These are phyloP conservation scores for Cokeromyces recurvatus DNA, from an alignment of 371 early-diverging fungal genomes.

Conservation along the genomic window DNA sequence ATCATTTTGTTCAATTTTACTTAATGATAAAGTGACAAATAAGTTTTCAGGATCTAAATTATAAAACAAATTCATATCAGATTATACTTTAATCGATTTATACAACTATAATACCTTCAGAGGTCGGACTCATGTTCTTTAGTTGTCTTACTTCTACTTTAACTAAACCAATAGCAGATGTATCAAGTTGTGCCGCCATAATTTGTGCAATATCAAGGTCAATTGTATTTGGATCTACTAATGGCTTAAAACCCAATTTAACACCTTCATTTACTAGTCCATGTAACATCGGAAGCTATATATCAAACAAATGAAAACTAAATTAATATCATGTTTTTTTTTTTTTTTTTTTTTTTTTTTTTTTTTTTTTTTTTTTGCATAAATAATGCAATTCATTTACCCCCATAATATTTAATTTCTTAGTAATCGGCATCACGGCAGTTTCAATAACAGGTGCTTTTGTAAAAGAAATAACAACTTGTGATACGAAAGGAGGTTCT, in stretches of 20 bases:
- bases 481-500: slow-evolving; percentile 28
- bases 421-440: slow-evolving; percentile 31
- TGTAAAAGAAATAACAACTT: slow-evolving; percentile 29
- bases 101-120: too few species aligned
- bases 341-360: too few species aligned
- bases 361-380: too few species aligned
- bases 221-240: slow-evolving; percentile 33
- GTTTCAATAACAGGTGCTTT: slow-evolving; percentile 27
- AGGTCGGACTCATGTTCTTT: neutral
- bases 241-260: slow-evolving; percentile 20
- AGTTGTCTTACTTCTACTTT: slow-evolving; percentile 22
- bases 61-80: neutral
- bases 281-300: slow-evolving; percentile 27
- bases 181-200: slow-evolving; percentile 20
- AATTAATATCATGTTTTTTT: too few species aligned
- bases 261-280: slow-evolving; percentile 27
- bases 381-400: too few species aligned
- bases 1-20: slow-evolving; percentile 7
- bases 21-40: slow-evolving; percentile 22
- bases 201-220: slow-evolving; percentile 23
- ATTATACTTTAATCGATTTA: too few species aligned
- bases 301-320: too few species aligned
- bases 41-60: slow-evolving; percentile 25
- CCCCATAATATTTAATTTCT: slow-evolving; percentile 31
- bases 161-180: slow-evolving; percentile 27